phyloP scores from a whole-genome alignment of 192 early-diverging fungal species.

The Podila epicladia region DNA sequence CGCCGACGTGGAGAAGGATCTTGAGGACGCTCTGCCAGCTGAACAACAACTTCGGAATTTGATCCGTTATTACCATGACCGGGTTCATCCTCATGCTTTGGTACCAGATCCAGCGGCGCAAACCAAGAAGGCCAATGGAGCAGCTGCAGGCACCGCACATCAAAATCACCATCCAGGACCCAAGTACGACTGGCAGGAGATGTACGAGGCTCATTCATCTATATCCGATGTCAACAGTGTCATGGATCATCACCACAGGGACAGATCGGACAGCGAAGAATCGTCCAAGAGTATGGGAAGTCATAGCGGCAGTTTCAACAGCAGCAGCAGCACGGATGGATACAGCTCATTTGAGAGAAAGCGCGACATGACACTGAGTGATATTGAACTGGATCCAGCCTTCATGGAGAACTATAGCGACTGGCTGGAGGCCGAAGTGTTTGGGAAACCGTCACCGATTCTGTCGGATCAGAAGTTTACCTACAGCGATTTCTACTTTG shows the following conservation, averaged over 20 bases:
- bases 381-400: constrained; percentile 63
- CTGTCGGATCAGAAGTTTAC: constrained; percentile 28
- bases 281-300: constrained; percentile 37
- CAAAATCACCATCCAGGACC: constrained; percentile 42
- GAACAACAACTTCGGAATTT: constrained; percentile 72
- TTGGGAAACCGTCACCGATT: constrained; percentile 25
- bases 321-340: constrained; percentile 5
- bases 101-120: constrained; percentile 28
- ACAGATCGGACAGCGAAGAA: constrained; percentile 38
- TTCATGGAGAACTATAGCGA: constrained; percentile 74
- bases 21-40: constrained; percentile 76
- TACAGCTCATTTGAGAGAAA: constrained; percentile 7
- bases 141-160: neutral
- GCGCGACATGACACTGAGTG: constrained; percentile 46
- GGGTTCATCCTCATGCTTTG: constrained; percentile 52
- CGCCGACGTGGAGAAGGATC: constrained; percentile 71
- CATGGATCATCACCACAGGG: neutral
- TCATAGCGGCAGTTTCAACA: constrained; percentile 7
- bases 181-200: constrained; percentile 49
- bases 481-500: constrained; percentile 55
- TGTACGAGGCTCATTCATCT: constrained; percentile 48
- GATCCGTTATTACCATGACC: constrained; percentile 70
- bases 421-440: constrained; percentile 71
- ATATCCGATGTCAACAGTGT: constrained; percentile 27
- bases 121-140: neutral